These are phyloP conservation scores for Kodamaea arcana DNA, from an alignment of 1,139 yeast genomes.

Conservation along the genomic window DNA sequence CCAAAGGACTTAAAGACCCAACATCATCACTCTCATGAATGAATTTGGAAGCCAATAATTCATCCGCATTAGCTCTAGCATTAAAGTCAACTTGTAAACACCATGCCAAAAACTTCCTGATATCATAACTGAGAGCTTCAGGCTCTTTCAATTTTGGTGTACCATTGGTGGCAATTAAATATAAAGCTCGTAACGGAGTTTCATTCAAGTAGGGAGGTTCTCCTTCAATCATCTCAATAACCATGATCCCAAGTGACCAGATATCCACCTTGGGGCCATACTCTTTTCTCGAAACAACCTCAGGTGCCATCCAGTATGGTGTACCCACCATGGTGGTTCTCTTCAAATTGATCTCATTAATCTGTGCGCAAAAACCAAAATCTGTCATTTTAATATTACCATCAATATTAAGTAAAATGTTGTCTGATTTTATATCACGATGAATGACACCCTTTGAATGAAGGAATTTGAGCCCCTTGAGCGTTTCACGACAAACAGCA, in stretches of 20 bases:
- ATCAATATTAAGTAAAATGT: conserved; percentile 71
- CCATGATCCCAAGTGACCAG: conserved; percentile 97
- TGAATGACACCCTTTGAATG: conserved; percentile 95
- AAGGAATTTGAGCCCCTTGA: conserved; percentile 78
- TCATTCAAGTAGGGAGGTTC: conserved; percentile 97
- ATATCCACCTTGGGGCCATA: conserved; percentile 97
- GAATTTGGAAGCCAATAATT: conserved; percentile 69
- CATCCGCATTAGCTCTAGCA: conserved; percentile 75
- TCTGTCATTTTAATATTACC: conserved; percentile 91
- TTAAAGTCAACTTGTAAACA: conserved; percentile 84
- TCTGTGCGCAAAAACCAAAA: conserved; percentile 93
- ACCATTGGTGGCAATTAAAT: conserved; percentile 92
- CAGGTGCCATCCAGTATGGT: conserved; percentile 99
- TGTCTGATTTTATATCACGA: conserved; percentile 94
- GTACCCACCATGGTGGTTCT: conserved; percentile 99
- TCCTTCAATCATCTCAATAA: conserved; percentile 97
- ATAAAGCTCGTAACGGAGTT: conserved; percentile 87
- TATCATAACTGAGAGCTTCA: conserved; percentile 63
- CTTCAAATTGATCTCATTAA: conserved; percentile 77
- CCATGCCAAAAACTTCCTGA: conserved; percentile 70
- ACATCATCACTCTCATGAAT: conserved; percentile 71
- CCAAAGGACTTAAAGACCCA: conserved; percentile 78
- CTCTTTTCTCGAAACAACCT: conserved; percentile 88
- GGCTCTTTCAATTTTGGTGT: conserved; percentile 92
- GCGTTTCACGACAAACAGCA: conserved; percentile 89